Percentiles rank a stretch among this genome's conserved stretches.
These are phyloP conservation scores for Quercus robur DNA, from an alignment of 306 rosid genomes.

Conservation along the genomic window DNA sequence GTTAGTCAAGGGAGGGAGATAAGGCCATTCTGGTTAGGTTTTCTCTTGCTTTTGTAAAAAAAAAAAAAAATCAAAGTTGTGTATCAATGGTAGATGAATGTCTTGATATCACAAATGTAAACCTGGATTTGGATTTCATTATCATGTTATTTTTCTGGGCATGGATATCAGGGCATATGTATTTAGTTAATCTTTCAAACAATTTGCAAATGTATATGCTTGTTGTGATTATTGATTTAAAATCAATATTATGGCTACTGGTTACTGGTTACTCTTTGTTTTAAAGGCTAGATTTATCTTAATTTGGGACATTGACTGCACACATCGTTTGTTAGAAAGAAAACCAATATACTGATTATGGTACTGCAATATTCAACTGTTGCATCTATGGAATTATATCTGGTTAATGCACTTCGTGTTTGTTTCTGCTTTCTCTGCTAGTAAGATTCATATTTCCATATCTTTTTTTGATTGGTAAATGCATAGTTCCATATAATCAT, in stretches of 20 bases:
- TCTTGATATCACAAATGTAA: not conserved
- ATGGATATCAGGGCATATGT: too few species aligned
- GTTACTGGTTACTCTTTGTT: not conserved
- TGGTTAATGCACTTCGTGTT: not conserved
- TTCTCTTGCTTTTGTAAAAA: not conserved
- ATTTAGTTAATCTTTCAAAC: not conserved
- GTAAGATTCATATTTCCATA: not conserved
- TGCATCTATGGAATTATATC: not conserved
- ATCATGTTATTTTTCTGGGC: not conserved
- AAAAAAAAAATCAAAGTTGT: not conserved
- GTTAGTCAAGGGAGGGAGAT: not conserved
- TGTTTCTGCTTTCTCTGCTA: not conserved
- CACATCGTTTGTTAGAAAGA: not conserved
- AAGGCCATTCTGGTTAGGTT: not conserved
- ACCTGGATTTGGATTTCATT: constrained; percentile 2
- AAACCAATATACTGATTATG: not conserved
- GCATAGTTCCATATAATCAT: too few species aligned
- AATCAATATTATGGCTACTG: not conserved
- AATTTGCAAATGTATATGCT: not conserved
- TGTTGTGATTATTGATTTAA: not conserved
- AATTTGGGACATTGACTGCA: not conserved
- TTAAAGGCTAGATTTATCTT: not conserved
- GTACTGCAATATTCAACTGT: not conserved
- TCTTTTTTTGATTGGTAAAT: too few species aligned
- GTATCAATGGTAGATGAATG: constrained; percentile 3